Base-by-base conservation (phyloP, 805 yeast species). In the Kuraishia ogatae region DNA sequence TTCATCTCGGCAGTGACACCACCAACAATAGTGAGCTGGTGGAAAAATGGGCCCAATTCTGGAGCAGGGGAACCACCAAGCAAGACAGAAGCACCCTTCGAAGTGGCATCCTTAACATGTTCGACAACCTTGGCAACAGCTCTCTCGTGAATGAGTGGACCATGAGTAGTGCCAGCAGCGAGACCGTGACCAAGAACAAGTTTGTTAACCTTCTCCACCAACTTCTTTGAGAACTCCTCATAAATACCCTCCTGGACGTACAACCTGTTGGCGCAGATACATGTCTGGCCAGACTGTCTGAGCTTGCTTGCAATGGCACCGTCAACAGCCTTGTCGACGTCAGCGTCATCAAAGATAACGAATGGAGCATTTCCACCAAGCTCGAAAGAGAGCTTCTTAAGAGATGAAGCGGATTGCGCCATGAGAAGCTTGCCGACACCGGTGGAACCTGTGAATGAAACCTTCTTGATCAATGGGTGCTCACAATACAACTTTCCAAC, bases 331-430 rank as follows among this genome's bases (percentile, higher is more conserved):
- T 72, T 70, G 56, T 81, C 85, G 21, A 87, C 60, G 58, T 85
- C 81, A 11, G 89, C 90, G 64, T 86, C 92, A 54, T 84, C 83
- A 66, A 87, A 87, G 2, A 87, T 84, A 55, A 87, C 78, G 60
- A 86, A 81, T 2, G 94, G 92, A 19, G 93, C 90, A 67, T 87
- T 87, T 29, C 94, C 94, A 39, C 94, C 93, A 49, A 87, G 76
- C 69, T 87, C 93, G 65, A 87, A 74, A 2, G 89, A 81, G 53
- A 84, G 70, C 66, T 86, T 87, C 73, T 87, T 87, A 62, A 87
- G 73, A 1, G 88, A 78, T 19, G 81, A 73, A 4, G 82, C 64
- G 6, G 85, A 76, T 65, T 84, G 89, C 52, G 69, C 65, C 84
- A 84, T 82, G 55, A 87, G 75, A 29, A 83, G 64, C 66, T 82